Evolutionary conservation across 2,329 filamentous ascomycete species (phyloP).

Genomic region (Juglanconis oblonga): DNA sequence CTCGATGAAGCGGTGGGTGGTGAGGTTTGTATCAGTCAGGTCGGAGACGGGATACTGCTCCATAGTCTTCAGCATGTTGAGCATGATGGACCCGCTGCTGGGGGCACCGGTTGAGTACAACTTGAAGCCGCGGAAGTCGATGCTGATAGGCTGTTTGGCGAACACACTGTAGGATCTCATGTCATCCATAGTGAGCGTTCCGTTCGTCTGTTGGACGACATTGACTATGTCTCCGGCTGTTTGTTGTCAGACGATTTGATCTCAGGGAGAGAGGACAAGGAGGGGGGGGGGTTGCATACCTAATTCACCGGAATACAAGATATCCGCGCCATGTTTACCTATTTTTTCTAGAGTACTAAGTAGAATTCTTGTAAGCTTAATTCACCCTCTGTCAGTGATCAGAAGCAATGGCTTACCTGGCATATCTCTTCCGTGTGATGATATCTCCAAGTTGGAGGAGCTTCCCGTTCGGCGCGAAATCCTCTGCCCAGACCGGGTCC

Average conservation of each 20-base stretch:
- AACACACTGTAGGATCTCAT: constrained; percentile 69
- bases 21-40: constrained; percentile 56
- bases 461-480: constrained; percentile 80
- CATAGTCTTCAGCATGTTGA: constrained; percentile 78
- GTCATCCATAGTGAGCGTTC: constrained; percentile 83
- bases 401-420: constrained; percentile 36
- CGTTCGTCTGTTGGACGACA: constrained; percentile 65
- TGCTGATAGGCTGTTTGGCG: constrained; percentile 56
- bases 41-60: constrained; percentile 67
- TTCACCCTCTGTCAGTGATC: rapidly evolving
- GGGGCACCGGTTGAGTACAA: constrained; percentile 71
- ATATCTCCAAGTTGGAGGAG: constrained; percentile 69
- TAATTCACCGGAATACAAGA: constrained; percentile 37
- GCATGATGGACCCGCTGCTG: constrained; percentile 71
- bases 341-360: constrained; percentile 69
- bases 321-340: constrained; percentile 58
- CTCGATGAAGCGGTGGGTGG: constrained; percentile 80
- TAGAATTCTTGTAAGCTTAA: background rate
- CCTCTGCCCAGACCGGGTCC: constrained; percentile 77
- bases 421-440: constrained; percentile 79
- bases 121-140: constrained; percentile 67
- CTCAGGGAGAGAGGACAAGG: background rate
- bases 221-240: constrained; percentile 70
- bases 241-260: constrained; percentile 21
- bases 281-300: constrained; percentile 23